Base-by-base conservation (phyloP, 805 yeast genomes). In the Kluyveromyces dobzhanskii region DNA sequence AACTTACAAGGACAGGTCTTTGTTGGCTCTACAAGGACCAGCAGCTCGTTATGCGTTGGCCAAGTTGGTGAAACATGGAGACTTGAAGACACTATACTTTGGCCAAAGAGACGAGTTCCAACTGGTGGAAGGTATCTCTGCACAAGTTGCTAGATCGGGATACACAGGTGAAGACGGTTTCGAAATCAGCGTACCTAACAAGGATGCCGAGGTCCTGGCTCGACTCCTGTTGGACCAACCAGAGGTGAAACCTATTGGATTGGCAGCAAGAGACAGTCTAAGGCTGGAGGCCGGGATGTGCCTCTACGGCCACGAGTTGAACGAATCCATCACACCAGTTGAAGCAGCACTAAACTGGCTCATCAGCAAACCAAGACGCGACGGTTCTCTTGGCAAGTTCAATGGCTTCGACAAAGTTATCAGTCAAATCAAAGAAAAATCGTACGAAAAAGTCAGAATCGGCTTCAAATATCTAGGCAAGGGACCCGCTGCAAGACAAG, bases 121-220 rank as follows among this genome's bases (percentile, higher is more conserved):
- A 59, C 44, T 62, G 18, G 46, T 56, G 26, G 62, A 64, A 37
- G 54, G 59, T 19, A 59, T 65, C 21, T 65, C 69, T 37, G 69
- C 82, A 38, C 94, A 87, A 56, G 71, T 87, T n/a, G 84, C 95
- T 3, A 79, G 98, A 62, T 85, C 94, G 17, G 98, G 98, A 2
- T 92, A 92, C 67, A 92, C 98, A 5, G 98, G 98, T 14, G 98
- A 92, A 64, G 98, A 92, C 59, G 98, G 98, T 1, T 90, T 92
- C 61, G 98, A 92, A 61, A 74, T 90, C 42, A 79, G 94, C 7
- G 79, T 88, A 44, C 81, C 85, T 19, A 66, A 74, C 40, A 64
- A 69, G 38, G 57, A 69, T 17, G 80, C 90, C 1, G 57, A 65
- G 23, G 75, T 71, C 1, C 76, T 92, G 48, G 77, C 92, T 32